Evolutionary conservation across 805 yeast species (phyloP), one percentile per base, ranked within the genome.

Genomic region (Tetrapisispora namnaoensis): DNA sequence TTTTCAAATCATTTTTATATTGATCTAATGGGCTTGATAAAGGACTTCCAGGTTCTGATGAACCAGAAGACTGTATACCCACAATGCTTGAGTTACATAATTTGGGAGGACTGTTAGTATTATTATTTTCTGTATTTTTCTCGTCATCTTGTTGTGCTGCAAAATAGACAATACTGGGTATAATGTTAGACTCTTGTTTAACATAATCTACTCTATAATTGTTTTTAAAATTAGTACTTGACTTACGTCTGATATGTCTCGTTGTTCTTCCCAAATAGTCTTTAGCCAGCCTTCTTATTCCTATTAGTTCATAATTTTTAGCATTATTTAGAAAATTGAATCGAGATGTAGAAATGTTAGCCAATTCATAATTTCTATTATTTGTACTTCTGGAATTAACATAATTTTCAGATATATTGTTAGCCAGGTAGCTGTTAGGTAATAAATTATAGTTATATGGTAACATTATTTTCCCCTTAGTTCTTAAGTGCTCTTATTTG

Each of bases 251-350:
- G 20, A 18, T 10, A 11, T 30, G 21, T 6, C 37, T 28, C 14
- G 44, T 16, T 11, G 36, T 8, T 30, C 22, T 42, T 7, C 37
- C 37, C 5, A 63, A 43, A 44, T 61, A 62, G 13, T 50, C 48
- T 46, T 45, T 57, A 1, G 67, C 65, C 43, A 62, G 50, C 45
- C 58, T 53, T 44, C 66, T 54, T 41, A 63, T 57, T 1, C 68
- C 67, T 48, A 62, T 55, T 10, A 60, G 28, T 20, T 60, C 62
- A 30, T 52, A 52, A 11, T 47, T 28, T 9, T 48, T 45, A 8
- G 37, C 45, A 22, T 46, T 28, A 9, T 18, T 30, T 16, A 42
- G 21, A 32, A 42, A 30, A 42, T 32, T 32, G 17, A 42, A 42
- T 42, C 28, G 28, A 17, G 44, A 30, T 10, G 44, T 42, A 2